Conservation (phyloP, 257 asterid genomes). For the Petunia axillaris region DNA sequence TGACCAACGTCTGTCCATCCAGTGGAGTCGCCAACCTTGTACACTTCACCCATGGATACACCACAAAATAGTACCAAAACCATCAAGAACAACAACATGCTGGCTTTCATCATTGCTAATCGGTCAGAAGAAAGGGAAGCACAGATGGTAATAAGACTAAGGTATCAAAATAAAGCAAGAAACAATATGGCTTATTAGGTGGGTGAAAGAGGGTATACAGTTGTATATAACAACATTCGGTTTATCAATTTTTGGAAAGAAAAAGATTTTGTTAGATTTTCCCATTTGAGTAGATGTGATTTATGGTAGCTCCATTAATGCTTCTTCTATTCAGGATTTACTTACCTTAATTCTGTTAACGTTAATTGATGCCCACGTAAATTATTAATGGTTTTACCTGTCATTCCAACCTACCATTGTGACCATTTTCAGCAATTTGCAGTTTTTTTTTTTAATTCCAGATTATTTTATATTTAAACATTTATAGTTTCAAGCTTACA, state of each 20-base stretch:
- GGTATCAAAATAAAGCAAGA: too few relatives aligned
- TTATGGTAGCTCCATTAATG: constrained; percentile 1
- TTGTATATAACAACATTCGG: not conserved
- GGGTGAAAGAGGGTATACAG: too few relatives aligned
- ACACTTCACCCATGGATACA: constrained; percentile 26
- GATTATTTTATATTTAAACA: too few relatives aligned
- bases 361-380: not conserved
- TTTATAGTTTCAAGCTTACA: too few relatives aligned
- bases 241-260: not conserved
- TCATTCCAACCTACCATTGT: not conserved
- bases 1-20: constrained; percentile 49
- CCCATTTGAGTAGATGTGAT: not conserved
- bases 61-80: not conserved
- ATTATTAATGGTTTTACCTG: not conserved
- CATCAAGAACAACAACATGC: not conserved
- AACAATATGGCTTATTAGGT: too few relatives aligned
- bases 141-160: not conserved
- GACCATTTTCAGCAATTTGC: too few relatives aligned
- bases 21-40: constrained; percentile 50
- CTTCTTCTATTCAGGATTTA: not conserved
- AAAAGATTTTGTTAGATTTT: not conserved
- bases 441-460: too few relatives aligned
- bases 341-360: not conserved
- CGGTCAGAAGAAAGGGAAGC: not conserved
- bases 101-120: constrained; percentile 15